Percentiles rank a stretch among this genome's conserved stretches.
phyloP scores from a whole-genome alignment of 2,329 filamentous ascomycete species.

The Nothomitra cinnamomea region DNA sequence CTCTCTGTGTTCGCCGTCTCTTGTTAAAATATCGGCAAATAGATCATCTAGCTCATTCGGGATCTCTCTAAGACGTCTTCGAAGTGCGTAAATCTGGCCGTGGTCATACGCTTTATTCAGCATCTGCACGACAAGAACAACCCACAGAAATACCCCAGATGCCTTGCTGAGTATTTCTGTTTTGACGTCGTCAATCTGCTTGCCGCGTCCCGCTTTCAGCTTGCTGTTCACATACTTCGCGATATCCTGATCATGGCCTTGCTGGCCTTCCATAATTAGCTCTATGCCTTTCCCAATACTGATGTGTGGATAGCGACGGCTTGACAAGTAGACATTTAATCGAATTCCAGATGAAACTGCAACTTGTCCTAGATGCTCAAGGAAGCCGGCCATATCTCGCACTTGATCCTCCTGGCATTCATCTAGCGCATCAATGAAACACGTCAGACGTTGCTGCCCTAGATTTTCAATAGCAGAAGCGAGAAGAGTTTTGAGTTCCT shows the following conservation, averaged over 20 bases:
- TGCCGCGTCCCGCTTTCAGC: slow-evolving; percentile 10
- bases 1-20: neutral
- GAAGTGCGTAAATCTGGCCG: neutral
- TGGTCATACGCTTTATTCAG: slow-evolving; percentile 21
- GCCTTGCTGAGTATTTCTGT: slow-evolving; percentile 12
- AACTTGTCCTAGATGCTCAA: slow-evolving; percentile 18
- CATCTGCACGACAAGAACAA: slow-evolving; percentile 15
- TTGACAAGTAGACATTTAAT: slow-evolving; percentile 14
- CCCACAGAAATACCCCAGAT: slow-evolving; percentile 16
- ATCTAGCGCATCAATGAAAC: slow-evolving; percentile 30
- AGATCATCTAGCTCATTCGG: neutral
- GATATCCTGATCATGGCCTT: slow-evolving; percentile 17
- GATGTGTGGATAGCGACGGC: slow-evolving; percentile 17
- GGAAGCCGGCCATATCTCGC: slow-evolving; percentile 21
- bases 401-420: slow-evolving; percentile 26
- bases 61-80: slow-evolving; percentile 2
- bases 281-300: slow-evolving; percentile 11
- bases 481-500: slow-evolving; percentile 17
- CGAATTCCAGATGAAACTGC: slow-evolving; percentile 6
- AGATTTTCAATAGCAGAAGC: slow-evolving; percentile 15
- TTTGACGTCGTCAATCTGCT: slow-evolving; percentile 10
- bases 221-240: slow-evolving; percentile 14
- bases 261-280: slow-evolving; percentile 14
- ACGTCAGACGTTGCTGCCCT: slow-evolving; percentile 14
- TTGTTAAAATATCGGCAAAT: slow-evolving; percentile 2